phyloP scores from a whole-genome alignment of 306 rosid species.

The Malus asiatica region DNA sequence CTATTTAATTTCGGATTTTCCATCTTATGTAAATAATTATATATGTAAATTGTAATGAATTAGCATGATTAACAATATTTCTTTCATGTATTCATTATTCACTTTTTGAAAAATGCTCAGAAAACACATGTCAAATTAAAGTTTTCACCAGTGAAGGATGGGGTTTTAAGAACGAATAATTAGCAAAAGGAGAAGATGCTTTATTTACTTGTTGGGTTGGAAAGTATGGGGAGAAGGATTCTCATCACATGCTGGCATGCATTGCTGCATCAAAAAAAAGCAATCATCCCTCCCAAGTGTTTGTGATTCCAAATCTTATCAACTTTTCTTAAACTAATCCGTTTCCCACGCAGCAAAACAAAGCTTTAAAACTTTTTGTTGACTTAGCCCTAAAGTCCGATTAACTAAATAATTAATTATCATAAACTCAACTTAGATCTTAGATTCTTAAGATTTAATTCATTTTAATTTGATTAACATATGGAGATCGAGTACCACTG shows the following conservation, averaged over 20 bases:
- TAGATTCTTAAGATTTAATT: not conserved
- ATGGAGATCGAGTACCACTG: not conserved
- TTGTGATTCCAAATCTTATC: conserved; percentile 36
- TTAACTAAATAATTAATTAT: not conserved
- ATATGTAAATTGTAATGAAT: not conserved
- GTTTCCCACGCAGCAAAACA: not conserved
- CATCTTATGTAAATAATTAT: not conserved
- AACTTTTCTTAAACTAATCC: conserved; percentile 17
- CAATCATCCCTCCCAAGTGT: conserved; percentile 41
- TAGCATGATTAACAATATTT: no score
- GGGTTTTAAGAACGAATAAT: not conserved
- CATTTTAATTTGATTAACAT: not conserved
- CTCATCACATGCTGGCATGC: conserved; percentile 26
- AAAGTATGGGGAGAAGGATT: conserved; percentile 30
- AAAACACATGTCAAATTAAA: not conserved
- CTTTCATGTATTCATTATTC: not conserved
- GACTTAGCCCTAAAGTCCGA: conserved; percentile 24
- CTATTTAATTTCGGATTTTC: not conserved
- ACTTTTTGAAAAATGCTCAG: not conserved
- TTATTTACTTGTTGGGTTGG: conserved; percentile 27
- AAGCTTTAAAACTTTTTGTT: conserved; percentile 11
- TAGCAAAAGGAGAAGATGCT: conserved; percentile 29
- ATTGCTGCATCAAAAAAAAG: conserved; percentile 10
- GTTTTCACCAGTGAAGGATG: not conserved
- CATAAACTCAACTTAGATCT: no score